Conservation (phyloP, 306 rosid species). For the Prunus persica region DNA sequence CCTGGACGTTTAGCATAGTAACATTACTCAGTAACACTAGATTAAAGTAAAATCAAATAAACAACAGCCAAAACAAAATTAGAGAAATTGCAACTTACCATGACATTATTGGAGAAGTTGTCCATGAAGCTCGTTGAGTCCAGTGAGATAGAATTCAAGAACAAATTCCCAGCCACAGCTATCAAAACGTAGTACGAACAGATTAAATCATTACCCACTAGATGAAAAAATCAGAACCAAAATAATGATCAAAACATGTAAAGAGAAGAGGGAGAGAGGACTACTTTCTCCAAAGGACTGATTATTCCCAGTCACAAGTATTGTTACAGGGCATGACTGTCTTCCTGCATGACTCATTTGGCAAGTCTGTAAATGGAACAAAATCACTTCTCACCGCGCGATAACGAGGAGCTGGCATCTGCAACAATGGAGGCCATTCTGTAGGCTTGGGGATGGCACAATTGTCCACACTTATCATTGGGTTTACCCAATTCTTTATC, state of each 20-base stretch:
- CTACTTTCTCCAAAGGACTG: neutral
- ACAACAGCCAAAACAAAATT: no score
- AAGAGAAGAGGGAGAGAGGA: neutral
- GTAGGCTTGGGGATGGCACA: neutral
- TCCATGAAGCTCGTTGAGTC: neutral
- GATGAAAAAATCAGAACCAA: neutral
- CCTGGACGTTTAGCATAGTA: neutral
- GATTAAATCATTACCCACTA: neutral
- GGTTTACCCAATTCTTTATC: no score
- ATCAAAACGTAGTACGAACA: neutral
- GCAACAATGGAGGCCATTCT: slow-evolving; percentile 2
- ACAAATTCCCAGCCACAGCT: neutral
- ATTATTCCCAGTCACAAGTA: neutral
- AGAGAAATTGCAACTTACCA: neutral
- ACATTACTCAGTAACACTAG: neutral
- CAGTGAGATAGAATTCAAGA: neutral
- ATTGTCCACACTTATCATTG: no score
- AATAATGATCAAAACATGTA: neutral
- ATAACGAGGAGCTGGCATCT: neutral
- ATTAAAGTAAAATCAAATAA: neutral
- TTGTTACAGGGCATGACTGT: neutral
- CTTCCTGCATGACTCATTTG: neutral
- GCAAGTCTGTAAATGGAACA: neutral
- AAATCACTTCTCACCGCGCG: neutral
- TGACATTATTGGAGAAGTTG: neutral